Conservation (phyloP, 192 early-diverging fungal species). For the Coemansia sp. region DNA sequence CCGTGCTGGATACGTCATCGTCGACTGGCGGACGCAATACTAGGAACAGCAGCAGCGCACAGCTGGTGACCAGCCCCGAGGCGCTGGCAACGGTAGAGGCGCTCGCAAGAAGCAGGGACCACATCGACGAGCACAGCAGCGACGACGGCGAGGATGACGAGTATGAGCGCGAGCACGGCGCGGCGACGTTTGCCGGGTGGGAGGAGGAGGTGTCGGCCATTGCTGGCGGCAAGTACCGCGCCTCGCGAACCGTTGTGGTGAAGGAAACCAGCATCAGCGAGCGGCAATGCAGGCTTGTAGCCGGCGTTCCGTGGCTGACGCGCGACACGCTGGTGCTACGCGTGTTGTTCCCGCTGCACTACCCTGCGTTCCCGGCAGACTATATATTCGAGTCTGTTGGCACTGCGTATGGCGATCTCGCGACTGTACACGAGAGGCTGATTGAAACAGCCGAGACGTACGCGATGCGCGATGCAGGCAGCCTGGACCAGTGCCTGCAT, state of each 20-base stretch:
- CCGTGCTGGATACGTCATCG: background rate
- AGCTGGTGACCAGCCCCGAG: conserved; percentile 14
- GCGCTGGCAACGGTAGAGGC: background rate
- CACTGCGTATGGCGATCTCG: conserved; percentile 8
- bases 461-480: conserved; percentile 19
- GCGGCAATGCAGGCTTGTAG: conserved; percentile 18
- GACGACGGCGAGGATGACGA: conserved; percentile 42
- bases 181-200: conserved; percentile 8
- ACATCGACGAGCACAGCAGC: conserved; percentile 41
- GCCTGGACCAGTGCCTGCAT: conserved; percentile 40
- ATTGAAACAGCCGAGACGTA: conserved; percentile 16
- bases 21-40: background rate
- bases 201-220: conserved; percentile 11
- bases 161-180: background rate
- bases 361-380: conserved; percentile 18
- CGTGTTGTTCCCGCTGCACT: conserved; percentile 24
- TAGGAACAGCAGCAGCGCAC: conserved; percentile 18
- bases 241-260: conserved; percentile 11
- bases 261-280: conserved; percentile 2
- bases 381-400: conserved; percentile 12
- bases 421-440: background rate
- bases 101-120: background rate
- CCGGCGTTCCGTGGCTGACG: conserved; percentile 38
- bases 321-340: conserved; percentile 23
- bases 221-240: conserved; percentile 16